phyloP scores from a whole-genome alignment of 768 basidiomycete species.

The Chlorophyllum brunneum region DNA sequence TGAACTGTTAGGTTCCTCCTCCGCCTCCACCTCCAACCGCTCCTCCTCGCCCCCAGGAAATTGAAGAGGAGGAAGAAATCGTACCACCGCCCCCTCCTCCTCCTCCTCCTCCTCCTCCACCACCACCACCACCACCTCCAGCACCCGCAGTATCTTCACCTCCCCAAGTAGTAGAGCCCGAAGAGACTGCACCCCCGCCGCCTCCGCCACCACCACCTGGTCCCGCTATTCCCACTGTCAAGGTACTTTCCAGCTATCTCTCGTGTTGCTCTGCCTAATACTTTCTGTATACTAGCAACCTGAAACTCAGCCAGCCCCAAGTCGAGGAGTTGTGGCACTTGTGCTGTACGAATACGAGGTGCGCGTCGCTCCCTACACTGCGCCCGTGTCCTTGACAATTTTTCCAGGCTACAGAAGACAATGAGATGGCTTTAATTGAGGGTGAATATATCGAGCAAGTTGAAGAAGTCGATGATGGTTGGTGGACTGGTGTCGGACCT shows the following conservation, averaged over 20 bases:
- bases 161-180: not conserved
- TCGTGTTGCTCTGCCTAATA: not conserved
- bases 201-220: conserved; percentile 52
- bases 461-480: conserved; percentile 83
- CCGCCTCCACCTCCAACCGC: conserved; percentile 32
- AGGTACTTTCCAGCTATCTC: conserved; percentile 20
- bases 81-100: conserved; percentile 33
- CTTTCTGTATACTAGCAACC: conserved; percentile 26
- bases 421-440: conserved; percentile 77
- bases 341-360: conserved; percentile 83
- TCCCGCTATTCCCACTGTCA: conserved; percentile 39
- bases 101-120: conserved; percentile 34
- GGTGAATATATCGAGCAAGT: conserved; percentile 81
- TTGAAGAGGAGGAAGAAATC: conserved; percentile 19
- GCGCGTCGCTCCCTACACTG: conserved; percentile 10
- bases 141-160: conserved; percentile 36
- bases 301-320: conserved; percentile 20
- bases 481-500: conserved; percentile 82
- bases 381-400: not conserved
- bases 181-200: conserved; percentile 29
- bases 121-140: conserved; percentile 29
- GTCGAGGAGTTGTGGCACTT: conserved; percentile 61
- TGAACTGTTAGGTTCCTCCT: conserved; percentile 26
- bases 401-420: conserved; percentile 71
- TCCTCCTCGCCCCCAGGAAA: conserved; percentile 26